Conservation (phyloP, 2,329 filamentous ascomycete species). For the Amauroascus niger region DNA sequence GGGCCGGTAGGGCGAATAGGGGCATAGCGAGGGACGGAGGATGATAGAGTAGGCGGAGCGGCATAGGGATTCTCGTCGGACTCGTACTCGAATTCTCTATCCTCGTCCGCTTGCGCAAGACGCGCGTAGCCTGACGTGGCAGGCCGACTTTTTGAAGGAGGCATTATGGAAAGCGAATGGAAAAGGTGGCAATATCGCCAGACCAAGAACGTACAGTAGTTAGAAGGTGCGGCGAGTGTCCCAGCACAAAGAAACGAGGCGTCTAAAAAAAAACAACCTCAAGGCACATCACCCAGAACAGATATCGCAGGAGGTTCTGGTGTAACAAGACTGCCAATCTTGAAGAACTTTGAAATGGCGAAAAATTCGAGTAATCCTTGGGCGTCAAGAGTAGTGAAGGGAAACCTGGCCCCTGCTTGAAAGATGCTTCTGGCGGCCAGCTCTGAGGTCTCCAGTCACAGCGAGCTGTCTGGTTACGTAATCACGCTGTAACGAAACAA, state of each 20-base stretch:
- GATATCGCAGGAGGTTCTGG: neutral
- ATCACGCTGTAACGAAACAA: neutral
- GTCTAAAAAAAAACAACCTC: neutral
- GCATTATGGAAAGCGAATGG: neutral
- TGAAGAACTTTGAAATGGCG: neutral
- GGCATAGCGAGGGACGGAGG: conserved; percentile 52
- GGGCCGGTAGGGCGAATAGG: conserved; percentile 47
- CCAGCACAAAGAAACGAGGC: neutral
- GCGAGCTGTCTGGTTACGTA: too few species aligned
- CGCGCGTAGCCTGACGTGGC: conserved; percentile 76
- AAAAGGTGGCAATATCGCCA: neutral
- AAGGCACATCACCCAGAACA: neutral
- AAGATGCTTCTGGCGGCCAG: neutral
- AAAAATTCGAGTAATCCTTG: neutral
- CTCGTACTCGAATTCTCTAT: conserved; percentile 40
- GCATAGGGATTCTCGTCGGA: conserved; percentile 49
- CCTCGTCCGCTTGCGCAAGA: conserved; percentile 68
- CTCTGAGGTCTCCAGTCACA: too few species aligned
- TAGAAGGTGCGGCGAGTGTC: neutral
- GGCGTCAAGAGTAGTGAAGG: neutral
- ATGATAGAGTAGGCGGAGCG: conserved; percentile 46
- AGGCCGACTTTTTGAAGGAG: conserved; percentile 46
- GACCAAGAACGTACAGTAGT: neutral
- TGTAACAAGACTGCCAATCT: neutral
- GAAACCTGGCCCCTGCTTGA: neutral